Evolutionary conservation across 164 flowering plant genomes (phyloP), one percentile per base, ranked within the genome.

Genomic region (Hamamelis virginiana): DNA sequence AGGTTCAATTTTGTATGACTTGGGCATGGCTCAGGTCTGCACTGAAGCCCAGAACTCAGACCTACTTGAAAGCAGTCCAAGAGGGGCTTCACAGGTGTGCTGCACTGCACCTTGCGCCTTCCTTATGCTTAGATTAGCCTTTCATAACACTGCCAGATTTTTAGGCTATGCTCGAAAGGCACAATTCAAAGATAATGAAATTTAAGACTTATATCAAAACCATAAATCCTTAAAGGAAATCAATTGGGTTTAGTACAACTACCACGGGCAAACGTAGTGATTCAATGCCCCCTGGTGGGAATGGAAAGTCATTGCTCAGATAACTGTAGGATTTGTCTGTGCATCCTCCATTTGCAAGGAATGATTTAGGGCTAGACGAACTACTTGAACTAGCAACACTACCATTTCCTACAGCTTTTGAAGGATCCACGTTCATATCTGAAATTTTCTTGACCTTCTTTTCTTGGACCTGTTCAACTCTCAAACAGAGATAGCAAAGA

Each of bases 251-350:
- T 52, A 76, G 89, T 82, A 87, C 84, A 84, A 89, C 90, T 93
- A 96, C 99, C 99, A 88, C 87, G 13, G 99, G 99, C 63, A 96
- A 84, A 66, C 72, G 98, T 28, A 96, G 80, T 0, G 98, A 90
- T 21, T 89, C 82, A 66, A 90, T 80, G 72, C 96, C 96, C 48
- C 90, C 97, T 25, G 89, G 75, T 1, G 98, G 96, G 71, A 96
- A 83, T 38, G 83, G 74, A 41, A 86, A 75, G 70, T 89, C 90
- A 76, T 82, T 85, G 85, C 73, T 80, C 74, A 80, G 77, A 68
- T 46, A 70, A 76, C 67, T 80, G 73, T 71, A 68, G 11, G 84
- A 68, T 79, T 74, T 78, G 15, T 87, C 96, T 28, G 82, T 61
- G 68, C 59, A 78, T 76, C 82, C 90, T 44, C 99, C 98, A 89